Base-by-base conservation (phyloP, 2,329 filamentous ascomycete species). In the Neonectria hederae region DNA sequence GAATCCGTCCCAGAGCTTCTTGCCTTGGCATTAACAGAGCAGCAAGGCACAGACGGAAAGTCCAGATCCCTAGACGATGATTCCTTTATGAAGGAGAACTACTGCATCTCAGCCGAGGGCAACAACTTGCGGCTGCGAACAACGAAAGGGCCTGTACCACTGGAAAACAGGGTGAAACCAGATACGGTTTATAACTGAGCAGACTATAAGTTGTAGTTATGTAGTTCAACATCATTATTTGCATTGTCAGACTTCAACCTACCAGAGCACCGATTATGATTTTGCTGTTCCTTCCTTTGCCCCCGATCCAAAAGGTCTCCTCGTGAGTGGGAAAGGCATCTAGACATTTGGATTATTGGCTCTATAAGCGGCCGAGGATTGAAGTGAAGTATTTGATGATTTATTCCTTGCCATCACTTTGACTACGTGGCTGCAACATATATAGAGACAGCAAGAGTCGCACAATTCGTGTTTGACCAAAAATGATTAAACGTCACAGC, bases 1-100 rank as follows among this genome's bases (percentile, higher is more conserved):
- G 61, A 64, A 22, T 57, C 55, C 0, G 51, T 66, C 13, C 57
- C 51, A n/a, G 64, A 66, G 8, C 57, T 66, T 8, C 46, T 65
- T 6, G 57, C 61, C 0, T 19, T 64, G 1, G 43, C 61, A 4
- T 45, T 64, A 14, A 51, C 61, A 5, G 56, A 64, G 1, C 46
- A 57, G 19, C 40, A 57, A 17, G 45, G 21, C 5, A 1, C 21
- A 4, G 32, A 30, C 8, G 35, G 35, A 21, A 45, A 19, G 11
- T 17, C 3, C 40, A 19, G 32, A 54, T 11, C 9, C 22, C 3
- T 56, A 54, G 10, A 21, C 2, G 24, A 21, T 17, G 32, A 40
- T 4, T 26, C 40, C 7, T 51, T 62, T 8, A 61, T 66, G 62
- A 62, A 55, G 10, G 42, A 62, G 7, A 65, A 57, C 35, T 65